A percentile compares a stretch with the other conserved stretches of the same genome.
Evolutionary conservation across 73 alveolate genomes (phyloP).

Genomic region (Paramecium bursaria): DNA sequence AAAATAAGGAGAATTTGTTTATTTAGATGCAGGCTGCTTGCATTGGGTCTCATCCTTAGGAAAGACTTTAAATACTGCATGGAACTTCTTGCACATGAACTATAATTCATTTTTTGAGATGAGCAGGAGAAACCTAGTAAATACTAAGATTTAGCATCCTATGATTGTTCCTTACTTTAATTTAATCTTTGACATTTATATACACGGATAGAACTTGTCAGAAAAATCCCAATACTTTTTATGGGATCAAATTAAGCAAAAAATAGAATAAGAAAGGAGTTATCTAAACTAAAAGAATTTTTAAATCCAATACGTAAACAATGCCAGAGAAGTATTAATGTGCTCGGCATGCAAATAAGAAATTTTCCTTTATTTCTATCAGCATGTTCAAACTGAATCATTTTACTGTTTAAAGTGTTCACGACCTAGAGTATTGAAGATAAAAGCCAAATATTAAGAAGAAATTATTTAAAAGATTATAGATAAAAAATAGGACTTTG

Average conservation of each 20-base stretch:
- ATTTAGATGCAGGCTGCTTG: slow-evolving; percentile 78
- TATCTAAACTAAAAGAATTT: not conserved
- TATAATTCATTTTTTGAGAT: slow-evolving; percentile 61
- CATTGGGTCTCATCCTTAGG: slow-evolving; percentile 84
- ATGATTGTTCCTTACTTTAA: slow-evolving; percentile 71
- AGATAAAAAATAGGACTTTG: not conserved
- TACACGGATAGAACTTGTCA: too few relatives aligned
- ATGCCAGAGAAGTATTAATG: slow-evolving; percentile 28
- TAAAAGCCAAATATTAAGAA: not conserved
- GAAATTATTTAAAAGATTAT: not conserved
- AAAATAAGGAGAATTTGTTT: slow-evolving; percentile 74
- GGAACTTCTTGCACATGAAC: slow-evolving; percentile 76
- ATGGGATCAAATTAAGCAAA: too few relatives aligned
- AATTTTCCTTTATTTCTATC: slow-evolving; percentile 23
- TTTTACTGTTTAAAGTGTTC: slow-evolving; percentile 34
- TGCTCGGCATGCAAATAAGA: slow-evolving; percentile 41
- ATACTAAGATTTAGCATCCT: slow-evolving; percentile 66
- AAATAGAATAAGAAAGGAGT: too few relatives aligned
- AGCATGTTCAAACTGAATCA: not conserved
- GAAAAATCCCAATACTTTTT: too few relatives aligned
- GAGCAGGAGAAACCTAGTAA: slow-evolving; percentile 71
- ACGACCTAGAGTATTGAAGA: not conserved
- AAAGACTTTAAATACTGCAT: slow-evolving; percentile 77
- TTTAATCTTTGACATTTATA: slow-evolving; percentile 71
- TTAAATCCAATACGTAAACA: not conserved